phyloP scores from a whole-genome alignment of 2,329 filamentous ascomycete genomes.

The Colletotrichum sp. region DNA sequence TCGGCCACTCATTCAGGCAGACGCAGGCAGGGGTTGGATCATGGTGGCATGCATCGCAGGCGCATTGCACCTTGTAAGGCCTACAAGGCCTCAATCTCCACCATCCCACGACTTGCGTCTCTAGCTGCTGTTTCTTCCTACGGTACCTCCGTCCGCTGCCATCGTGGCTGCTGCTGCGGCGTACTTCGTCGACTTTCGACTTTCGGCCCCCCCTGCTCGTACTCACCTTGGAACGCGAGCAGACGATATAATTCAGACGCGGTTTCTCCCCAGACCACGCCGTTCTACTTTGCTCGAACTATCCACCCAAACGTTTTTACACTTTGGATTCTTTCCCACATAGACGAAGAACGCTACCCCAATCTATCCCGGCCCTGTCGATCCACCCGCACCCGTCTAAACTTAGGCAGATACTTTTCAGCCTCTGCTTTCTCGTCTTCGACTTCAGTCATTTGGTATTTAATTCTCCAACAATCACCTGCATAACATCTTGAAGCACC shows the following conservation, averaged over 20 bases:
- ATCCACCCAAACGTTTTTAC: conserved; percentile 15
- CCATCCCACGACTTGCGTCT: background rate
- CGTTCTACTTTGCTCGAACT: background rate
- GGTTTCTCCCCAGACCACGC: background rate
- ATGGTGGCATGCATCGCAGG: background rate
- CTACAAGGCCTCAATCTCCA: conserved; percentile 14
- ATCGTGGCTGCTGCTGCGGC: background rate
- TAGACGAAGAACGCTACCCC: background rate
- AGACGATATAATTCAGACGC: conserved; percentile 17
- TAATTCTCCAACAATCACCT: background rate
- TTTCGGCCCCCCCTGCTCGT: background rate
- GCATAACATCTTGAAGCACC: background rate
- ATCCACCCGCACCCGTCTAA: background rate
- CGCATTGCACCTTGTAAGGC: background rate
- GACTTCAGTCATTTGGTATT: conserved; percentile 1
- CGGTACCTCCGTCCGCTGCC: background rate
- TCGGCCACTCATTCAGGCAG: conserved; percentile 14
- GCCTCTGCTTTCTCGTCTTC: background rate
- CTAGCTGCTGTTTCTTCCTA: background rate
- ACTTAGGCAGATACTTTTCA: conserved; percentile 12
- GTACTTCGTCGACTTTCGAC: background rate
- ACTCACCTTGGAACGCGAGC: background rate
- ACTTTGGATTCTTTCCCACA: conserved; percentile 2
- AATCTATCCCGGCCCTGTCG: background rate
- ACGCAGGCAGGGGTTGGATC: conserved; percentile 4